Evolutionary conservation across 2,329 filamentous ascomycete genomes (phyloP), one percentile per base, ranked within the genome.

Genomic region (Zopfia rhizophila): DNA sequence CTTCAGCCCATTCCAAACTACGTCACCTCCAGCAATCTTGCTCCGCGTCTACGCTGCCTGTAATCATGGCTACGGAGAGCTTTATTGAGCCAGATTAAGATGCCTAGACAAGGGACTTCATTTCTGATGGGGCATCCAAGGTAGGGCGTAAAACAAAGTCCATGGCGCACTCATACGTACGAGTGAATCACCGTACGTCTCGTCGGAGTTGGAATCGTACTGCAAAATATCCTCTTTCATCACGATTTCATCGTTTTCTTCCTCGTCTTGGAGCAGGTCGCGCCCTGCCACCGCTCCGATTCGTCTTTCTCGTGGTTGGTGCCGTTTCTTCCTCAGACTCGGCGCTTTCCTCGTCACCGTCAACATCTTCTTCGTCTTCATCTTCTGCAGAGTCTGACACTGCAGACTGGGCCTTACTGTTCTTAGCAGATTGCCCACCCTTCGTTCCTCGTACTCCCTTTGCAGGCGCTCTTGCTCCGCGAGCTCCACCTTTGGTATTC

Each of bases 301-400:
- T 64, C n/a, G 66, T 68, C 39, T 64, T 55, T 25, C 68, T 51
- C 14, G 65, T 69, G 28, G 56, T 65, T 8, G 65, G 65, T 17
- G 65, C 66, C n/a, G 58, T 65, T 11, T 37, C 38, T 23, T 70
- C 68, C 48, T 53, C 55, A 13, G 59, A 62, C 43, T 65, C 63
- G 10, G 29, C 25, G 16, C 65, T 61, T 12, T 64, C 62, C 5
- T 66, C 64, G 11, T 63, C 65, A 10, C 68, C 63, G 5, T 66
- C 57, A 4, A 70, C 63, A 6, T 77, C 65, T 46, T 78, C 73
- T 21, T 76, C 72, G 3, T 64, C 65, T n/a, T 63, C 61, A n/a
- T 65, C 65, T 30, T 30, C 44, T 22, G 48, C 58, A 25, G 64
- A 64, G 6, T 67, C 63, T 5, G 61, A 68, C 8, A 62, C 61